Base-by-base conservation (phyloP, 1,284 basidiomycete genomes). In the Coniferiporia weirii region DNA sequence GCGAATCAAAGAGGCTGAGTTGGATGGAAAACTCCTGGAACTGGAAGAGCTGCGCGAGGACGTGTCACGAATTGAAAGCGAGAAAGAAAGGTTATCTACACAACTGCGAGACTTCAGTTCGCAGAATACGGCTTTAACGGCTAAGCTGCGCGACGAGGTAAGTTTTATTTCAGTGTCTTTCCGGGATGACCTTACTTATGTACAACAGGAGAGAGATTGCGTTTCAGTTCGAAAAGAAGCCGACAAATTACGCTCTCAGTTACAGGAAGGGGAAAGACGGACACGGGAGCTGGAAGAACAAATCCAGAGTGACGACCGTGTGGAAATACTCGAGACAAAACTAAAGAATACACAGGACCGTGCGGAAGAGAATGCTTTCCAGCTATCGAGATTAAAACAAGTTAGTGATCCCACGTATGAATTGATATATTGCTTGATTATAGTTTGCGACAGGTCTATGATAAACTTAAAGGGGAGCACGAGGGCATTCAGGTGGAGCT, bases 311-410 rank as follows among this genome's bases (percentile, higher is more conserved):
- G 89, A 92, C 66, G 89, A 92, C 70, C 84, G 87, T 38, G 83
- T 84, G 19, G 89, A 91, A 65, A 77, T 79, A 46, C 71, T 91
- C 43, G 89, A 91, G 66, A 73, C 74, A 47, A 86, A 84, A 3
- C 72, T 92, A 54, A 85, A 84, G 68, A 85, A 90, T 65, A 85
- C 85, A 34, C 87, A 90, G 65, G 83, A 91, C 67, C 85, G 85
- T 59, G 86, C 86, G 2, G 89, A 89, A 61, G 88, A 91, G 66
- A 78, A 91, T 4, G 89, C 91, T 65, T 87, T 89, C 65, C 87
- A 89, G 66, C 73, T 92, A 15, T 84, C 85, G 17, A 89, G 87
- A 68, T 71, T 87, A 46, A 87, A 85, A 65, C 88, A 91, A 80
- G 89, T 85, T 65, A 56, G 72, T 59, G 54, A 36, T 13, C 61